Percentiles rank a stretch among this genome's conserved stretches.
phyloP scores from a whole-genome alignment of 768 basidiomycete genomes.

The Tephrocybe sp. region DNA sequence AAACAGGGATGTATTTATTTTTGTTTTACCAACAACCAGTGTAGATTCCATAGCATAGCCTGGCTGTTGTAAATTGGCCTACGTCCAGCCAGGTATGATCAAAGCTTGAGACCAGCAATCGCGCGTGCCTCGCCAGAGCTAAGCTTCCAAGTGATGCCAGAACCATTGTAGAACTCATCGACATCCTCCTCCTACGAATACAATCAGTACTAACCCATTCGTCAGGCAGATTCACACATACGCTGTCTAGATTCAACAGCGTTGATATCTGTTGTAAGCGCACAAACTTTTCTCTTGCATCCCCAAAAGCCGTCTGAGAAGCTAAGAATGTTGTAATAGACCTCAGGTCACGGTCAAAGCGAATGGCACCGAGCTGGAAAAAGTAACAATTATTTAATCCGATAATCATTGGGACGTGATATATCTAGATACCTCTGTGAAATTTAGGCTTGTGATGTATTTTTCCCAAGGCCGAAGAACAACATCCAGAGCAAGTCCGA shows the following conservation, averaged over 20 bases:
- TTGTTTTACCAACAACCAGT: no score
- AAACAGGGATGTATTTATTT: no score
- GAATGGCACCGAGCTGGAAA: constrained; percentile 85
- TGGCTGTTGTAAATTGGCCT: no score
- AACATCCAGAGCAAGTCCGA: constrained; percentile 80
- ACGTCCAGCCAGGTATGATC: no score
- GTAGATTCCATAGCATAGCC: no score
- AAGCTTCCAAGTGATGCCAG: constrained; percentile 87
- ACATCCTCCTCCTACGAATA: constrained; percentile 86
- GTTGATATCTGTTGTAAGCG: constrained; percentile 93
- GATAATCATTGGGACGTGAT: neutral
- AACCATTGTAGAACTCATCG: constrained; percentile 91
- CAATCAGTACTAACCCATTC: neutral
- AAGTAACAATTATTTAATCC: neutral
- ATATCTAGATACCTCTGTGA: constrained; percentile 75
- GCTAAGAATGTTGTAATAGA: constrained; percentile 80
- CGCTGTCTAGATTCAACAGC: constrained; percentile 82
- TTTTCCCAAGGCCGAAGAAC: constrained; percentile 97
- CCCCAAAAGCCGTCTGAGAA: constrained; percentile 86
- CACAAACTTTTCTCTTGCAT: constrained; percentile 87
- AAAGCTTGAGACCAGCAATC: constrained; percentile 59
- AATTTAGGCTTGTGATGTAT: constrained; percentile 72
- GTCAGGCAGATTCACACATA: constrained; percentile 32
- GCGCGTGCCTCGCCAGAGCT: constrained; percentile 73
- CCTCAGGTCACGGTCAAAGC: constrained; percentile 90